These are phyloP conservation scores for Cladosporium oxysporum DNA, from an alignment of 2,329 filamentous ascomycete species.

Conservation along the genomic window DNA sequence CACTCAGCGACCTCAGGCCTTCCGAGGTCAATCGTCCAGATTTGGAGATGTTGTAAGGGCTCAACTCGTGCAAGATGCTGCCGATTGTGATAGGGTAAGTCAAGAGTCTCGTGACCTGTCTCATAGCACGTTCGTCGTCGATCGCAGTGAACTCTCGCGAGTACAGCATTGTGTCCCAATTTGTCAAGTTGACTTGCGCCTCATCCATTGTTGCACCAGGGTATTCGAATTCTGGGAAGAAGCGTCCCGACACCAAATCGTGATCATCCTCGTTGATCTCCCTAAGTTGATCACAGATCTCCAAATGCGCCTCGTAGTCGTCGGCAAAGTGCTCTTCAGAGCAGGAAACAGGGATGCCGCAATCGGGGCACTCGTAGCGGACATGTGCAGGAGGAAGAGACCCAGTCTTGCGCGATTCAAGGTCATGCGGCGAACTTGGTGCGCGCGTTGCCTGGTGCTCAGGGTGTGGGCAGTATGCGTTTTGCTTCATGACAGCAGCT, in stretches of 20 bases:
- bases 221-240: slow-evolving; percentile 93
- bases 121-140: slow-evolving; percentile 85
- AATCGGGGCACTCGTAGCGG: slow-evolving; percentile 93
- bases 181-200: slow-evolving; percentile 92
- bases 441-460: slow-evolving; percentile 76
- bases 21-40: slow-evolving; percentile 79
- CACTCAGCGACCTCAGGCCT: slow-evolving; percentile 89
- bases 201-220: slow-evolving; percentile 89
- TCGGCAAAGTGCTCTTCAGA: slow-evolving; percentile 94
- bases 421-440: slow-evolving; percentile 64
- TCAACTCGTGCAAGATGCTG: slow-evolving; percentile 90
- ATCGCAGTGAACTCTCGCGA: slow-evolving; percentile 88
- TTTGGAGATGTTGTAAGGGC: slow-evolving; percentile 80
- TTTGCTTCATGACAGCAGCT: slow-evolving; percentile 87
- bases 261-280: slow-evolving; percentile 99
- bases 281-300: slow-evolving; percentile 86
- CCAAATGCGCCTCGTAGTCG: slow-evolving; percentile 88
- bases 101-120: slow-evolving; percentile 87
- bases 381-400: slow-evolving; percentile 74
- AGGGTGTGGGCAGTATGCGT: slow-evolving; percentile 91
- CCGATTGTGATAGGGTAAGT: slow-evolving; percentile 93
- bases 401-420: slow-evolving; percentile 63
- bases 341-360: slow-evolving; percentile 90
- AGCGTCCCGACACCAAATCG: slow-evolving; percentile 83
- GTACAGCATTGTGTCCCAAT: slow-evolving; percentile 97